A percentile compares a stretch with the other conserved stretches of the same genome.
Evolutionary conservation across 2,329 filamentous ascomycete genomes (phyloP).

Genomic region (Cyclaneusma minus): DNA sequence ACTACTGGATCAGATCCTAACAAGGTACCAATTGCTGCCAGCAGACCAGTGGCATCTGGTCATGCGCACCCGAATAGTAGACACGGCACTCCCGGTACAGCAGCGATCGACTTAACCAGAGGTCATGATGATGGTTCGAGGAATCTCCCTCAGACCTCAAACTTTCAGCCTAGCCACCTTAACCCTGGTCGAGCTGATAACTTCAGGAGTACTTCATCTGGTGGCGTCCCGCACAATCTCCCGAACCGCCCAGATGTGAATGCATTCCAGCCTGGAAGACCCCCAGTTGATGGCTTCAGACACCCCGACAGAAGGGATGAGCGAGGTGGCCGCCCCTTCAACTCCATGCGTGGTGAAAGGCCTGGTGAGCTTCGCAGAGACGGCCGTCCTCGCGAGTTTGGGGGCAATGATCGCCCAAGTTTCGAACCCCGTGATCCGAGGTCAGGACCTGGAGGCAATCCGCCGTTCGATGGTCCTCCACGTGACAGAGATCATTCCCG

Average conservation of each 20-base stretch:
- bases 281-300: slow-evolving; percentile 1
- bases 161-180: too few species aligned
- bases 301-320: slow-evolving; percentile 3
- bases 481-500: slow-evolving; percentile 10
- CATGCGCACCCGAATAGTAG: slow-evolving; percentile 8
- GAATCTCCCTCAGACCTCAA: slow-evolving; percentile 18
- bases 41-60: slow-evolving; percentile 9
- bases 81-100: slow-evolving; percentile 4
- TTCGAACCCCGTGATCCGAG: slow-evolving; percentile 15
- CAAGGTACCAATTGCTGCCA: slow-evolving; percentile 11
- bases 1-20: slow-evolving; percentile 12
- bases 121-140: slow-evolving; percentile 10
- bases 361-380: slow-evolving; percentile 2
- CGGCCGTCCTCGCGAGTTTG: slow-evolving; percentile 15
- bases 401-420: slow-evolving; percentile 12
- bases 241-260: slow-evolving; percentile 44
- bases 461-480: slow-evolving; percentile 9
- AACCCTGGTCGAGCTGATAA: too few species aligned
- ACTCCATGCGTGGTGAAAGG: slow-evolving; percentile 1
- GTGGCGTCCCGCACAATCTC: slow-evolving; percentile 23
- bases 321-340: not conserved
- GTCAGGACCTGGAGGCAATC: too few species aligned
- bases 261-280: slow-evolving; percentile 23
- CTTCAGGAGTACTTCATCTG: too few species aligned
- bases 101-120: slow-evolving; percentile 8